These are phyloP conservation scores for Cercospora citrullina DNA, from an alignment of 2,329 filamentous ascomycete genomes.

Conservation along the genomic window DNA sequence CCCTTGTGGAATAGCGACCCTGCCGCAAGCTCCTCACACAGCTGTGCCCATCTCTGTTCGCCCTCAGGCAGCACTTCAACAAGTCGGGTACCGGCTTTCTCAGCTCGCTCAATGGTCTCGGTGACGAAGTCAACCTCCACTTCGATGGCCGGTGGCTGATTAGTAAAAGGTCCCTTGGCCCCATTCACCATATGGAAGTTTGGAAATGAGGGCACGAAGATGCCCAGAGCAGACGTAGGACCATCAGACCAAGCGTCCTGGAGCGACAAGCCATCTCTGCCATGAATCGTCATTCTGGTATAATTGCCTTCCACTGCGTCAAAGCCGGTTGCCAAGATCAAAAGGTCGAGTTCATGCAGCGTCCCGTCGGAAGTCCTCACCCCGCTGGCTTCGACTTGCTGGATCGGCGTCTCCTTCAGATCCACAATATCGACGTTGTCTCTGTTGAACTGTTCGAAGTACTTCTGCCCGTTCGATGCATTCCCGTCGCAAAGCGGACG, in stretches of 20 bases:
- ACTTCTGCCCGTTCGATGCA: constrained; percentile 48
- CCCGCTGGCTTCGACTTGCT: constrained; percentile 56
- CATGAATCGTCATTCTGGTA: constrained; percentile 37
- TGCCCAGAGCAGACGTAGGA: constrained; percentile 41
- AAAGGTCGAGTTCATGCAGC: constrained; percentile 45
- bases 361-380: constrained; percentile 45
- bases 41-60: constrained; percentile 31
- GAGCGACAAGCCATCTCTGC: constrained; percentile 33
- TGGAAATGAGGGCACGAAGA: constrained; percentile 38
- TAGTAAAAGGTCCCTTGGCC: constrained; percentile 44
- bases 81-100: constrained; percentile 23
- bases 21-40: constrained; percentile 31
- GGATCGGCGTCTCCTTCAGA: constrained; percentile 44
- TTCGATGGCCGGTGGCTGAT: constrained; percentile 42
- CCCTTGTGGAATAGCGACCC: constrained; percentile 34
- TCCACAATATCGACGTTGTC: constrained; percentile 47
- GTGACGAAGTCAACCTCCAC: constrained; percentile 37
- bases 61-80: constrained; percentile 36
- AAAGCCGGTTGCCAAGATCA: constrained; percentile 50
- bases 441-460: constrained; percentile 49
- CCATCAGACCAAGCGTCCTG: constrained; percentile 39
- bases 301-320: constrained; percentile 43
- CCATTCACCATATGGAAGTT: constrained; percentile 47
- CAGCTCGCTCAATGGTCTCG: constrained; percentile 27
- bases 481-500: constrained; percentile 36